Evolutionary conservation across 164 flowering plant genomes (phyloP), one percentile per base, ranked within the genome.

Genomic region (Stephania cephalantha): DNA sequence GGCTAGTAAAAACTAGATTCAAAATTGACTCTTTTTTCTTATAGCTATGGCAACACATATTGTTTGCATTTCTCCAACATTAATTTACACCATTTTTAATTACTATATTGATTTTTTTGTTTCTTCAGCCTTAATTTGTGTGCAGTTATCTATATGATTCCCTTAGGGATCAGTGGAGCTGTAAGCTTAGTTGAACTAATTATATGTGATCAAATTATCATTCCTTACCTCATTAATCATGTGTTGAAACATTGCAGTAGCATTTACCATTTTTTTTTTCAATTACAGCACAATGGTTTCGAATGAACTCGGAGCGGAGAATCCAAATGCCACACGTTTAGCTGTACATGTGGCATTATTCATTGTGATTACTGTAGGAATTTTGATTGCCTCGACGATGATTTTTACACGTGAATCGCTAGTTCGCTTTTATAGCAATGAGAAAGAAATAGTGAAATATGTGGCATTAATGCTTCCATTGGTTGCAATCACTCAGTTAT

Each of bases 241-340:
- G 42, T 35, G 42, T 35, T 35, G 42, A 35, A 35, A 35, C 42
- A 35, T 35, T 35, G 42, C 42, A 35, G 42, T 35, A 35, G 42
- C n/a, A 46, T 22, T 71, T 13, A 42, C 46, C 2, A 35, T 2
- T 25, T 25, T 11, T 61, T 11, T 42, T 77, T 20, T 71, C 18
- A 8, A 73, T 25, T 48, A 0, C 77, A 93, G 98, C 78, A 90
- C 97, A 53, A 77, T 97, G 71, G 92, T 91, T 11, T 91, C 97
- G 45, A 93, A 93, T 73, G 97, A 91, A 77, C 74, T 91, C 68
- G 95, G 98, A 42, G 94, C 97, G 0, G 97, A 92, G 48, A 74
- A 76, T 80, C 89, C 95, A 18, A 78, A 71, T 65, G 78, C 84
- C 6, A 95, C 97, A 12, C 85, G 86, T 46, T 78, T 87, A 73